Evolutionary conservation across 345 rosid species (phyloP).

Genomic region (Arabidopsis suecica): DNA sequence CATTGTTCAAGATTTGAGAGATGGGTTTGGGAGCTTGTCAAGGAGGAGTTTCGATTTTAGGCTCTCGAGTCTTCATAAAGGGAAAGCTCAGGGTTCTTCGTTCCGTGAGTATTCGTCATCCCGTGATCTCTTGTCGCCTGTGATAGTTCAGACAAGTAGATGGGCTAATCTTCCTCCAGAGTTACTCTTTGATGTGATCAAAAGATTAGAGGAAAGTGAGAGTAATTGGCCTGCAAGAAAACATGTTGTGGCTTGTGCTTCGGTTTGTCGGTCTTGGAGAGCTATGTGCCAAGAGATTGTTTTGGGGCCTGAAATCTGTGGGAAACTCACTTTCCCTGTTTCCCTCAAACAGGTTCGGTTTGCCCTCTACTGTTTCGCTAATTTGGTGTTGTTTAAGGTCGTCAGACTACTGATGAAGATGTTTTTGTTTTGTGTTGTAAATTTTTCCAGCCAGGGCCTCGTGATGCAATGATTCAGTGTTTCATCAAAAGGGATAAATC

Average conservation of each 20-base stretch:
- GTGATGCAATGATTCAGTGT: slow-evolving; percentile 64
- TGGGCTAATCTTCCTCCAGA: slow-evolving; percentile 80
- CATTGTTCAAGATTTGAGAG: slow-evolving; percentile 73
- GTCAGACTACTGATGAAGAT: slow-evolving; percentile 13
- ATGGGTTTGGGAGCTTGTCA: slow-evolving; percentile 72
- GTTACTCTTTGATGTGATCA: slow-evolving; percentile 65
- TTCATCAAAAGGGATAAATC: slow-evolving; percentile 74
- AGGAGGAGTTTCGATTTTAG: slow-evolving; percentile 68
- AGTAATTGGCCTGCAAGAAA: slow-evolving; percentile 68
- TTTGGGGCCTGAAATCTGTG: slow-evolving; percentile 64
- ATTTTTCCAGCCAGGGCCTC: slow-evolving; percentile 63
- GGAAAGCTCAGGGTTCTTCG: slow-evolving; percentile 60
- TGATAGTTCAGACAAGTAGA: slow-evolving; percentile 57
- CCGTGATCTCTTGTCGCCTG: slow-evolving; percentile 49
- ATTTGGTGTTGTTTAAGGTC: not conserved
- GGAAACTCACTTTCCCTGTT: slow-evolving; percentile 69
- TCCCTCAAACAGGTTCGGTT: slow-evolving; percentile 64
- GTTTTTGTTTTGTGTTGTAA: slow-evolving; percentile 5
- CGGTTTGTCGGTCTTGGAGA: slow-evolving; percentile 75
- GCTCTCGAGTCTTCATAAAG: slow-evolving; percentile 59
- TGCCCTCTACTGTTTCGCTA: not conserved
- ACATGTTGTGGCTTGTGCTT: slow-evolving; percentile 69
- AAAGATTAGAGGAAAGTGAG: slow-evolving; percentile 69
- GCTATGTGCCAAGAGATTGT: slow-evolving; percentile 72
- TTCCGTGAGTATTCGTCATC: slow-evolving; percentile 48